Percentiles rank a stretch among this genome's conserved stretches.
Conservation (phyloP, 192 early-diverging fungal species). For the Backusella westeae region DNA sequence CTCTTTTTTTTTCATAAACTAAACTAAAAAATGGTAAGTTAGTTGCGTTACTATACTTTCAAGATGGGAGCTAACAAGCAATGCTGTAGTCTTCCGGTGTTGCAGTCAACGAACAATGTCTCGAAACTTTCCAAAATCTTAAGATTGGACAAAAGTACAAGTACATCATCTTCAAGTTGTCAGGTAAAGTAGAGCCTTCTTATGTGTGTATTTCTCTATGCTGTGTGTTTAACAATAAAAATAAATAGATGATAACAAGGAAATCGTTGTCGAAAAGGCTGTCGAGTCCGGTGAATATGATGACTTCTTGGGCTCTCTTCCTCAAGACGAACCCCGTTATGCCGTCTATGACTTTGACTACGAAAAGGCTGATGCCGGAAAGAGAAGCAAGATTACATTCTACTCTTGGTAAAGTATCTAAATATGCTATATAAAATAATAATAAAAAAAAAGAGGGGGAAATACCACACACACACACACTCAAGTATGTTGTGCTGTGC, state of each 20-base stretch:
- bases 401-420: constrained; percentile 64
- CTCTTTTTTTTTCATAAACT: background rate
- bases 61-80: background rate
- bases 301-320: constrained; percentile 65
- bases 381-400: constrained; percentile 86
- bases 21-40: background rate
- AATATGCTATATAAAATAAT: background rate
- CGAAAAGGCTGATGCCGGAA: constrained; percentile 56
- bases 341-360: constrained; percentile 90
- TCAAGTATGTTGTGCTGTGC: too few relatives aligned
- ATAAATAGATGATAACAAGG: constrained; percentile 46
- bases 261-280: constrained; percentile 69
- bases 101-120: constrained; percentile 56
- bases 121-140: constrained; percentile 65
- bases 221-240: background rate
- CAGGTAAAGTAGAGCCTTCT: constrained; percentile 30
- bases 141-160: constrained; percentile 72
- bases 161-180: constrained; percentile 84
- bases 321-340: constrained; percentile 72
- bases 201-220: background rate
- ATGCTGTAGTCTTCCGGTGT: constrained; percentile 71
- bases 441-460: too few relatives aligned
- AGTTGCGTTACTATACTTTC: background rate
- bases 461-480: too few relatives aligned
- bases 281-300: constrained; percentile 54